Base-by-base conservation (phyloP, 2,329 filamentous ascomycete species). In the Exophiala mesophila region DNA sequence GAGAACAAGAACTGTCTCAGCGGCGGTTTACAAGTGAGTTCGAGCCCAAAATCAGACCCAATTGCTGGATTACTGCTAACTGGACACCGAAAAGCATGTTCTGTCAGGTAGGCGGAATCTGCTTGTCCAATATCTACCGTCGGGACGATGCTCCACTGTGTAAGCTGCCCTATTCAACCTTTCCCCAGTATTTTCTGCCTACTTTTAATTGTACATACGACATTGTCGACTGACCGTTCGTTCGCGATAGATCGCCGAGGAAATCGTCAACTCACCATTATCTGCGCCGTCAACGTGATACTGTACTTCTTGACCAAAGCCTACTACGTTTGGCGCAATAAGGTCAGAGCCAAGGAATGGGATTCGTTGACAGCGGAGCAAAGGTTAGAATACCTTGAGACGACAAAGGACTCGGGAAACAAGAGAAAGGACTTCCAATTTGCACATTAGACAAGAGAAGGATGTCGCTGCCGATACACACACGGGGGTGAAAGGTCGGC, bases 401-500 rank as follows among this genome's bases (percentile, higher is more conserved):
- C 69, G 23, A 69, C 73, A 47, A 50, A 56, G 24, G 71, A 74
- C 16, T 32, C 36, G 7, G 71, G 72, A 2, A 74, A 74, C 52
- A 70, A 67, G 56, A 63, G 71, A 17, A 46, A 75, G 13, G 71
- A 76, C 51, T 74, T 76, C 53, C 62, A 69, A n/a, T 75, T 74
- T 54, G 65, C 65, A 5, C 71, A 73, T 49, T 71, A 26, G n/a
- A n/a, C n/a, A n/a, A n/a, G n/a, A n/a, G n/a, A n/a, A n/a, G n/a
- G n/a, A n/a, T n/a, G n/a, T n/a, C n/a, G n/a, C n/a, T n/a, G n/a
- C n/a, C n/a, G n/a, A n/a, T n/a, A n/a, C n/a, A n/a, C n/a, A n/a
- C n/a, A n/a, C n/a, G n/a, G n/a, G n/a, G n/a, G n/a, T n/a, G n/a
- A n/a, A n/a, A n/a, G n/a, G n/a, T n/a, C n/a, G n/a, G n/a, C n/a